A percentile compares a stretch with the other conserved stretches of the same genome.
Conservation (phyloP, 139 green algal species). For the Picochlorum sp. region DNA sequence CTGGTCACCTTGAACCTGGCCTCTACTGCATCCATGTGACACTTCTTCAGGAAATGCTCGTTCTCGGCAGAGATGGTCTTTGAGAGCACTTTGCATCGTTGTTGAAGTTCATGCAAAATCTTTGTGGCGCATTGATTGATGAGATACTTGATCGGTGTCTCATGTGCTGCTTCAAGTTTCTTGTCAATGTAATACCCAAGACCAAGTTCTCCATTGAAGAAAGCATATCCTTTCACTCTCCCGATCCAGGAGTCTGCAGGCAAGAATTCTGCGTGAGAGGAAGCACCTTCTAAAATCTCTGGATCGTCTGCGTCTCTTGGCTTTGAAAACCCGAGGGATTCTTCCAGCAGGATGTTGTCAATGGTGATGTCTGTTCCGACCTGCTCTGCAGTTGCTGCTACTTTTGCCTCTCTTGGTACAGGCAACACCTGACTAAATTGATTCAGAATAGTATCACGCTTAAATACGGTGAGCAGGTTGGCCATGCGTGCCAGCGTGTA, state of each 20-base stretch:
- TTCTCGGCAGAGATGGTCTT: not conserved
- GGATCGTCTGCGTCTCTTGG: not conserved
- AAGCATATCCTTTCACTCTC: slow-evolving; percentile 10
- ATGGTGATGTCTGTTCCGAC: no score
- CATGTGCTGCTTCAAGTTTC: not conserved
- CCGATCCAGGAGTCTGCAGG: slow-evolving; percentile 2
- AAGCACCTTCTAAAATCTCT: not conserved
- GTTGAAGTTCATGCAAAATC: not conserved
- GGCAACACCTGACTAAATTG: not conserved
- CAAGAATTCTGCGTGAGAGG: not conserved
- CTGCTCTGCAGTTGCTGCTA: no score
- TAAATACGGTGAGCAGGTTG: not conserved
- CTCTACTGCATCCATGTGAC: not conserved
- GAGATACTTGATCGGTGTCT: slow-evolving; percentile 1
- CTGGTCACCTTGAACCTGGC: slow-evolving; percentile 1
- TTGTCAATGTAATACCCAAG: slow-evolving; percentile 2
- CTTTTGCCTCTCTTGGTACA: not conserved
- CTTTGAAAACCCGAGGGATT: not conserved
- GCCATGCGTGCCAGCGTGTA: not conserved
- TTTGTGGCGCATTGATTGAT: not conserved
- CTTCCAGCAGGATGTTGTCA: not conserved
- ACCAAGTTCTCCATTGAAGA: not conserved
- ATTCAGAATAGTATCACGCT: slow-evolving; percentile 1
- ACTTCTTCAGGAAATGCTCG: slow-evolving; percentile 9
- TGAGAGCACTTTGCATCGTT: not conserved